phyloP scores from a whole-genome alignment of 2,329 filamentous ascomycete species.

The Hymenoscyphus albidus region DNA sequence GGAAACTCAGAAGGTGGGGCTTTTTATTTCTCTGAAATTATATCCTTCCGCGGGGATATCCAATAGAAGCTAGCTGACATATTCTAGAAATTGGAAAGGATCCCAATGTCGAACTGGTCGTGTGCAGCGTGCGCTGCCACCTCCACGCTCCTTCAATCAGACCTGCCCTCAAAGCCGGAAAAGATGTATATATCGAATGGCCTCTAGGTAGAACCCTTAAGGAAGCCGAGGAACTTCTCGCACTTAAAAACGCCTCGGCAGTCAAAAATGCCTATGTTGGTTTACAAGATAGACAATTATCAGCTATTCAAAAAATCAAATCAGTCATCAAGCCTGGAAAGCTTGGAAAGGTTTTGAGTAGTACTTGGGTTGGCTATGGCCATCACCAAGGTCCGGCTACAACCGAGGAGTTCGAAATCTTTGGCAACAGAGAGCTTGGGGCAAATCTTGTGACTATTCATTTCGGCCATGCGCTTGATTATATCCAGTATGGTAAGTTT shows the following conservation, averaged over 20 bases:
- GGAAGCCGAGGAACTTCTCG: constrained; percentile 43
- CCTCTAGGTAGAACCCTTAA: constrained; percentile 42
- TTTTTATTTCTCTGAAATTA: neutral
- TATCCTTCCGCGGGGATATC: neutral
- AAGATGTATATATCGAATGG: constrained; percentile 49
- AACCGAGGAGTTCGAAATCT: constrained; percentile 42
- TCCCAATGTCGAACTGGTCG: constrained; percentile 45
- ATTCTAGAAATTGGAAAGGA: constrained; percentile 42
- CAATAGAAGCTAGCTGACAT: constrained; percentile 1
- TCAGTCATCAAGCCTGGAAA: constrained; percentile 42
- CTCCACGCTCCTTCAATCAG: constrained; percentile 41
- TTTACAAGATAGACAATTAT: constrained; percentile 47
- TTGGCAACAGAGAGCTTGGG: constrained; percentile 44
- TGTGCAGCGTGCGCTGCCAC: constrained; percentile 44
- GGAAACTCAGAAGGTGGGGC: constrained; percentile 36
- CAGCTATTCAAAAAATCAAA: constrained; percentile 42
- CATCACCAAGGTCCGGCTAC: constrained; percentile 6
- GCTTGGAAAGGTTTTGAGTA: constrained; percentile 51
- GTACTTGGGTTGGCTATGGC: constrained; percentile 16
- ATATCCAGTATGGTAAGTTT: constrained; percentile 32
- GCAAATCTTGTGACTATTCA: constrained; percentile 31
- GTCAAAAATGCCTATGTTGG: constrained; percentile 43
- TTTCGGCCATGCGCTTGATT: constrained; percentile 41
- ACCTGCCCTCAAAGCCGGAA: constrained; percentile 43
- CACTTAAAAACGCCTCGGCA: constrained; percentile 39